Evolutionary conservation across 2,329 filamentous ascomycete genomes (phyloP).

Genomic region (Trichoderma koningii): DNA sequence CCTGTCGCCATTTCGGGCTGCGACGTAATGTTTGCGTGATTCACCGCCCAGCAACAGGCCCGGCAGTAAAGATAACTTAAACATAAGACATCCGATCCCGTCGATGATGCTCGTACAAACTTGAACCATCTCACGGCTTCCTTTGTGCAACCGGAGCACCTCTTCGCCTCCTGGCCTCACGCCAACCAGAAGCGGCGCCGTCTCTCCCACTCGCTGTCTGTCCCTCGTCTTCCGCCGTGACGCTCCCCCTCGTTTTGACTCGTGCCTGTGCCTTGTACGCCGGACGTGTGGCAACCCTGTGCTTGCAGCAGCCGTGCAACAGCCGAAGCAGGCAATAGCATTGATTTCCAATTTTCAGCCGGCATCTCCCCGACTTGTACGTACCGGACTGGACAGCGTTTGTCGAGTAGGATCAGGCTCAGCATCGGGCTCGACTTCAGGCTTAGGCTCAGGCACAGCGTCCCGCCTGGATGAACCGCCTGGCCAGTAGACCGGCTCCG

Average conservation of each 20-base stretch:
- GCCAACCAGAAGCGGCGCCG: neutral
- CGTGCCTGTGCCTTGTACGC: too few relatives aligned
- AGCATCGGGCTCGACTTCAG: too few relatives aligned
- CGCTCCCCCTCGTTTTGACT: neutral
- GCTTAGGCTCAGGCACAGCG: neutral
- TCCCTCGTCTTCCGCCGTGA: neutral
- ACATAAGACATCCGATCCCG: neutral
- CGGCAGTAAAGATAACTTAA: constrained; percentile 10
- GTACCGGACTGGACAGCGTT: neutral
- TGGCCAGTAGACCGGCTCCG: constrained; percentile 16
- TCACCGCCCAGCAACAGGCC: constrained; percentile 21
- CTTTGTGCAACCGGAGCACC: neutral
- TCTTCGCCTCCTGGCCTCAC: neutral
- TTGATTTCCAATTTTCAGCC: neutral
- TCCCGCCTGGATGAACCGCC: constrained; percentile 24
- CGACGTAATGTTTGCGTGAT: constrained; percentile 28
- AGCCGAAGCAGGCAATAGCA: constrained; percentile 4
- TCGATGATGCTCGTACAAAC: too few relatives aligned
- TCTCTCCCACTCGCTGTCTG: neutral
- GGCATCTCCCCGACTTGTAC: neutral
- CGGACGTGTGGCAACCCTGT: constrained; percentile 1
- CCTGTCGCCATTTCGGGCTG: constrained; percentile 2
- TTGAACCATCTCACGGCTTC: too few relatives aligned
- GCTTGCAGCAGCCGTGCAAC: constrained; percentile 9
- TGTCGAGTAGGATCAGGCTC: neutral